Evolutionary conservation across 1,139 yeast species (phyloP).

Genomic region (Nematodospora anomalae): DNA sequence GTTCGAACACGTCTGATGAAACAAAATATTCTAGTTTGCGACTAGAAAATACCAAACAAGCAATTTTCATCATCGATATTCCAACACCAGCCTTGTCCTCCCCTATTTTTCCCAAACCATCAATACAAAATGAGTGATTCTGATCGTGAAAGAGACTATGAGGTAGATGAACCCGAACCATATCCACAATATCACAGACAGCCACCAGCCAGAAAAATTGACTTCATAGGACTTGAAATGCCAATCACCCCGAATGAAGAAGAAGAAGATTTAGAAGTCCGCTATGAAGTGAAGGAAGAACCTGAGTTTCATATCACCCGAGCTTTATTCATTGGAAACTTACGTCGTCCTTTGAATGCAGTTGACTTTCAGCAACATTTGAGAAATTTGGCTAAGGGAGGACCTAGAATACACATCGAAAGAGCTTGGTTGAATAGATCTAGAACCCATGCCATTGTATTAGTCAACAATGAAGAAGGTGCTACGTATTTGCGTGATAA

Average conservation of each 20-base stretch:
- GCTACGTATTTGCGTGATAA: slow-evolving; percentile 34
- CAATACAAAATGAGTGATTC: slow-evolving; percentile 6
- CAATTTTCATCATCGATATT: too few relatives aligned
- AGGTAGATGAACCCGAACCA: slow-evolving; percentile 16
- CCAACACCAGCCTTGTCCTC: slow-evolving; percentile 6
- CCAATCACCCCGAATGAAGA: slow-evolving; percentile 13
- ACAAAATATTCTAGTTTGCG: background rate
- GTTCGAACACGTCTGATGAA: slow-evolving; percentile 1
- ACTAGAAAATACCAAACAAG: background rate
- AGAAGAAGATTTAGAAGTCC: slow-evolving; percentile 31
- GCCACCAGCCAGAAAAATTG: slow-evolving; percentile 18
- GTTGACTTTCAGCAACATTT: slow-evolving; percentile 36
- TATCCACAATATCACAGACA: slow-evolving; percentile 13
- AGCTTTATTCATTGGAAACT: slow-evolving; percentile 45
- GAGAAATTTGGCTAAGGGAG: slow-evolving; percentile 24
- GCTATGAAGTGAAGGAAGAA: slow-evolving; percentile 30
- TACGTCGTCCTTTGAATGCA: slow-evolving; percentile 40
- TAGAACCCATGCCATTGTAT: slow-evolving; percentile 44
- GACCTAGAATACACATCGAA: slow-evolving; percentile 26
- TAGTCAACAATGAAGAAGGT: slow-evolving; percentile 39
- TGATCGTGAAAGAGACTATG: slow-evolving; percentile 9
- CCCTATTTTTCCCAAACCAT: background rate
- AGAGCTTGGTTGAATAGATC: slow-evolving; percentile 47
- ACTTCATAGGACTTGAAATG: slow-evolving; percentile 28
- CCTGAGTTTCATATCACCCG: slow-evolving; percentile 39